These are phyloP conservation scores for Penicillium longicatenatum DNA, from an alignment of 495 filamentous ascomycete species.

Conservation along the genomic window DNA sequence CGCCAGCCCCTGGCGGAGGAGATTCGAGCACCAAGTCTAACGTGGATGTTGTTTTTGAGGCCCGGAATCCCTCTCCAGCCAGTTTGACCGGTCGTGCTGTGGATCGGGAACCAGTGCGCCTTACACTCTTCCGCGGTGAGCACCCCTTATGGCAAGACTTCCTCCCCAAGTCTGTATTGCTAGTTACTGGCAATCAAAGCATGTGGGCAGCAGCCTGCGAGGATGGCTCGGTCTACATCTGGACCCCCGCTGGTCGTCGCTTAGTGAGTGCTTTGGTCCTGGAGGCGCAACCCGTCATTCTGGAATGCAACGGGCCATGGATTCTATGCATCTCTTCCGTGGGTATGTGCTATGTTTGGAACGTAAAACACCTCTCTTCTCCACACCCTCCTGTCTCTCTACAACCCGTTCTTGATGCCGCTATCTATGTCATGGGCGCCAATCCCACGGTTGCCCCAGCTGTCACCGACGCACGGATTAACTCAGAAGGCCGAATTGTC, in stretches of 20 bases:
- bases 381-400: constrained; percentile 90
- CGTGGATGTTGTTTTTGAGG: constrained; percentile 71
- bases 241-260: constrained; percentile 91
- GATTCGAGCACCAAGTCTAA: constrained; percentile 59
- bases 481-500: constrained; percentile 79
- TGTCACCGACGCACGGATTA: constrained; percentile 86
- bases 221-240: constrained; percentile 89
- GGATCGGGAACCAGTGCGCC: constrained; percentile 76
- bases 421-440: constrained; percentile 65
- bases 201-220: constrained; percentile 95
- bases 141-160: constrained; percentile 91
- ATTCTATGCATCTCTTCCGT: constrained; percentile 85
- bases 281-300: constrained; percentile 90
- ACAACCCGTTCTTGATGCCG: constrained; percentile 86
- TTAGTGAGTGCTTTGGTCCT: constrained; percentile 80
- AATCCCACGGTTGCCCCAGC: constrained; percentile 74
- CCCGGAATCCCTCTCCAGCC: constrained; percentile 64
- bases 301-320: constrained; percentile 88
- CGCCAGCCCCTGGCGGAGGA: constrained; percentile 42
- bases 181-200: constrained; percentile 83
- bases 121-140: constrained; percentile 82
- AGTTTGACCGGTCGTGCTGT: constrained; percentile 56
- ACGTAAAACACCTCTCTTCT: constrained; percentile 79
- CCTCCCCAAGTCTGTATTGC: constrained; percentile 76
- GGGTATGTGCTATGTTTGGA: constrained; percentile 92